These are phyloP conservation scores for Scheffersomyces stipitis DNA, from an alignment of 805 yeast genomes.

Conservation along the genomic window DNA sequence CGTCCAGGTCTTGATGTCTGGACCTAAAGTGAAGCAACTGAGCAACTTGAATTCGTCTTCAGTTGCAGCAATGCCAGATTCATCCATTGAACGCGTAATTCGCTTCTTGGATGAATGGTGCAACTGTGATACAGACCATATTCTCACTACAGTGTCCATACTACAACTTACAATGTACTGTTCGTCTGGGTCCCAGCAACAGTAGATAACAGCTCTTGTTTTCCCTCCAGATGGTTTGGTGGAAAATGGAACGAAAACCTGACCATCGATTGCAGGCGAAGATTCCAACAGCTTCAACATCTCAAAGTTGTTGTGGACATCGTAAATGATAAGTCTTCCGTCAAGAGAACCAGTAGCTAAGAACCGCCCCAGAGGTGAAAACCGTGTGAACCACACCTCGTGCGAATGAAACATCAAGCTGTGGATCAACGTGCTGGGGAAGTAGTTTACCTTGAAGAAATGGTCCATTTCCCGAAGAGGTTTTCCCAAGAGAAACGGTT, in stretches of 20 bases:
- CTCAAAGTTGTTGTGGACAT: slow-evolving; percentile 47
- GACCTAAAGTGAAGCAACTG: slow-evolving; percentile 41
- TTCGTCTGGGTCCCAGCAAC: slow-evolving; percentile 78
- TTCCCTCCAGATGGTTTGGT: slow-evolving; percentile 24
- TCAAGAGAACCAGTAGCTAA: slow-evolving; percentile 80
- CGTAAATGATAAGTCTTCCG: slow-evolving; percentile 61
- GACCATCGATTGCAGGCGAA: slow-evolving; percentile 23
- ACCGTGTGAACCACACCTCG: slow-evolving; percentile 84
- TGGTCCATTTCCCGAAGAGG: background rate
- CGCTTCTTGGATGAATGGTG: slow-evolving; percentile 17
- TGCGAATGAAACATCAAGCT: slow-evolving; percentile 53
- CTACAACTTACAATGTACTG: slow-evolving; percentile 66
- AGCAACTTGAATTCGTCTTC: slow-evolving; percentile 18
- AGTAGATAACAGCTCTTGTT: slow-evolving; percentile 56
- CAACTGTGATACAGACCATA: slow-evolving; percentile 60
- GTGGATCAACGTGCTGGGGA: slow-evolving; percentile 50
- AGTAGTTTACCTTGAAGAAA: slow-evolving; percentile 13
- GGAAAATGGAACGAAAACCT: slow-evolving; percentile 25
- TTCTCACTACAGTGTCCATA: slow-evolving; percentile 63
- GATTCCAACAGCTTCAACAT: slow-evolving; percentile 31
- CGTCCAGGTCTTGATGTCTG: slow-evolving; percentile 39
- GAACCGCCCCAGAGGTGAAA: slow-evolving; percentile 73
- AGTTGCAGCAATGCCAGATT: slow-evolving; percentile 6
- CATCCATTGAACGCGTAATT: slow-evolving; percentile 27
- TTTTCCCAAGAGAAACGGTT: slow-evolving; percentile 4